These are phyloP conservation scores for Trichoderma cornu-damae DNA, from an alignment of 2,329 filamentous ascomycete species.

Conservation along the genomic window DNA sequence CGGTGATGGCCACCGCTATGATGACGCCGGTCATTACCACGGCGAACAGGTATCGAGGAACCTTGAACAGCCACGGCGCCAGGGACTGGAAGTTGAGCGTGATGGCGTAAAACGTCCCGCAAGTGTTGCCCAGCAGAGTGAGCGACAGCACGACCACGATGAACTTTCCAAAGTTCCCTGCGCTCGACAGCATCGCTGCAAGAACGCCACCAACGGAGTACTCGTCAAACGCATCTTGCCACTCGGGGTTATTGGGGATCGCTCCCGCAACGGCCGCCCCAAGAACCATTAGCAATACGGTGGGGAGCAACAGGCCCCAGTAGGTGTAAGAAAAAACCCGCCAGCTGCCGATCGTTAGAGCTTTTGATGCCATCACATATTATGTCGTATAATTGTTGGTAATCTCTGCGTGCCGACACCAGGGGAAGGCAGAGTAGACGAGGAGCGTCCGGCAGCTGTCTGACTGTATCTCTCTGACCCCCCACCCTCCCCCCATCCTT, in stretches of 20 bases:
- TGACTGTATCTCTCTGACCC: neutral
- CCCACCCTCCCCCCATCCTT: neutral
- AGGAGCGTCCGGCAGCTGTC: neutral
- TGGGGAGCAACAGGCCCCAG: constrained; percentile 49
- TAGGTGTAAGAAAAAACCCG: constrained; percentile 53
- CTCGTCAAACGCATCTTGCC: constrained; percentile 49
- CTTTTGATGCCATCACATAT: neutral
- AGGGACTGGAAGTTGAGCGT: constrained; percentile 62
- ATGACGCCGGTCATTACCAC: constrained; percentile 54
- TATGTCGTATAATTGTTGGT: neutral
- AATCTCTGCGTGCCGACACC: neutral
- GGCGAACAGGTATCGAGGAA: constrained; percentile 55
- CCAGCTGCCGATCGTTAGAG: constrained; percentile 27
- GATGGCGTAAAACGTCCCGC: constrained; percentile 57
- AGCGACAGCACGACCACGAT: constrained; percentile 54
- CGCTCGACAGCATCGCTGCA: constrained; percentile 53
- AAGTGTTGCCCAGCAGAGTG: constrained; percentile 54
- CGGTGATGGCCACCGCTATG: constrained; percentile 53
- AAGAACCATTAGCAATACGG: constrained; percentile 55
- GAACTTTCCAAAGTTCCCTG: constrained; percentile 58
- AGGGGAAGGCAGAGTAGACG: neutral
- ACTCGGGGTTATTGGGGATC: constrained; percentile 47
- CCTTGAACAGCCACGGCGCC: constrained; percentile 48
- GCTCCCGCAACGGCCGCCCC: constrained; percentile 61
- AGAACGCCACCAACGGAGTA: constrained; percentile 55